These are phyloP conservation scores for Phytopythium aichiense DNA, from an alignment of 352 stramenopile genomes.

Conservation along the genomic window DNA sequence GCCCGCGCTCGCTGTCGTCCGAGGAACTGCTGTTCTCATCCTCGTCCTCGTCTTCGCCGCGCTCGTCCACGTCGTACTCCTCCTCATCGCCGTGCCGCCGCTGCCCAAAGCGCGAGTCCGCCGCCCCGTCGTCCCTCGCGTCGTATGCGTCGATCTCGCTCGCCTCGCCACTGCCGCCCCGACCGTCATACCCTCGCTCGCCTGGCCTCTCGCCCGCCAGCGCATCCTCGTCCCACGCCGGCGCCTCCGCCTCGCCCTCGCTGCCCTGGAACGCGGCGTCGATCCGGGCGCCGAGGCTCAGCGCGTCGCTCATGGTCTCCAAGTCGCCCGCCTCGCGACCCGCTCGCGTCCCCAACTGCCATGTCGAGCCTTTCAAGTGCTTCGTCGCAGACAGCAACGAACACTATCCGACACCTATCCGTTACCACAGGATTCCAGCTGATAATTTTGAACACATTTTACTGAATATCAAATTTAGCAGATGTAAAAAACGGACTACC, in stretches of 20 bases:
- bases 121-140: slow-evolving; percentile 13
- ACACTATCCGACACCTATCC: too few relatives aligned
- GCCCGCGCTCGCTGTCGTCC: slow-evolving; percentile 2
- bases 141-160: slow-evolving; percentile 31
- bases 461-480: too few relatives aligned
- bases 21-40: slow-evolving; percentile 11
- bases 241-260: not conserved
- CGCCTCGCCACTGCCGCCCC: not conserved
- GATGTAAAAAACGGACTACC: too few relatives aligned
- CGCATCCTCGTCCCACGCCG: not conserved
- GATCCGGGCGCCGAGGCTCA: not conserved
- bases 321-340: too few relatives aligned
- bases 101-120: not conserved
- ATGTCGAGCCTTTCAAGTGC: not conserved
- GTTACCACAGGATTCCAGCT: too few relatives aligned
- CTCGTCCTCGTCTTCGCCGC: slow-evolving; percentile 17
- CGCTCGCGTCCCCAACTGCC: not conserved
- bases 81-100: slow-evolving; percentile 11
- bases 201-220: not conserved
- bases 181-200: not conserved
- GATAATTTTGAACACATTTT: too few relatives aligned
- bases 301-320: not conserved
- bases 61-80: slow-evolving; percentile 15
- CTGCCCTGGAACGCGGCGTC: not conserved
- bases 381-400: too few relatives aligned